These are phyloP conservation scores for Macrolepiota albuminosa DNA, from an alignment of 768 basidiomycete genomes.

Conservation along the genomic window DNA sequence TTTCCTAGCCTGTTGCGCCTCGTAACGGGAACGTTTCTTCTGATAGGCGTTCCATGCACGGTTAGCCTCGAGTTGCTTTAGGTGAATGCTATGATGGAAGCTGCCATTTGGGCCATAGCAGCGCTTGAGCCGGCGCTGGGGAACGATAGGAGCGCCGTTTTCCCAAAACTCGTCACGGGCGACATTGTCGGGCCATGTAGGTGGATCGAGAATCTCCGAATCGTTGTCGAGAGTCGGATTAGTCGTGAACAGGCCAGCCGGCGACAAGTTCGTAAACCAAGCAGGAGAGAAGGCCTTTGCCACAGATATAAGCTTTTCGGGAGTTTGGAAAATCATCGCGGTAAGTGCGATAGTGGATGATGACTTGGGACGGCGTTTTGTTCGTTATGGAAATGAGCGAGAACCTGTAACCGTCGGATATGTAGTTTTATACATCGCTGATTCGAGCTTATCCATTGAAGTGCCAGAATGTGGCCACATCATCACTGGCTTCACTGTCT, in stretches of 20 bases:
- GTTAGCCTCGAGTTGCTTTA: not conserved
- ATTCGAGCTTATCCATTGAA: not conserved
- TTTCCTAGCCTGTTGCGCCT: slow-evolving; percentile 1
- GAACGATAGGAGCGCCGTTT: slow-evolving; percentile 1
- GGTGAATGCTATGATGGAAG: slow-evolving; percentile 2
- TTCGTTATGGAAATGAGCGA: not conserved
- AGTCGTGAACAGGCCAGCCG: slow-evolving; percentile 7
- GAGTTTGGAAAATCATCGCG: slow-evolving; percentile 5
- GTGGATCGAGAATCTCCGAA: slow-evolving; percentile 2
- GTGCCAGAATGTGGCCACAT: not conserved
- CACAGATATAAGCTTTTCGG: slow-evolving; percentile 11
- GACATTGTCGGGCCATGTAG: slow-evolving; percentile 4
- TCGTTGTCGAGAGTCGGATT: not conserved
- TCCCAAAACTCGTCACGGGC: slow-evolving; percentile 4
- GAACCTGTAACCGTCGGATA: no score
- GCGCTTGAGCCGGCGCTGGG: not conserved
- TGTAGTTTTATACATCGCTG: not conserved
- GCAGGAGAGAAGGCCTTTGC: slow-evolving; percentile 3
- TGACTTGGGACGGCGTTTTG: not conserved
- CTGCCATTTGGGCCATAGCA: slow-evolving; percentile 6
- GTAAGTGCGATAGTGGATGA: not conserved
- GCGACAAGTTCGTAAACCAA: slow-evolving; percentile 7
- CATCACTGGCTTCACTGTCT: not conserved
- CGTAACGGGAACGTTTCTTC: slow-evolving; percentile 3
- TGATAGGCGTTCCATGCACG: not conserved